A percentile compares a stretch with the other conserved stretches of the same genome.
Evolutionary conservation across 2,329 filamentous ascomycete genomes (phyloP).

Genomic region (Ceratocystis alfenasii): DNA sequence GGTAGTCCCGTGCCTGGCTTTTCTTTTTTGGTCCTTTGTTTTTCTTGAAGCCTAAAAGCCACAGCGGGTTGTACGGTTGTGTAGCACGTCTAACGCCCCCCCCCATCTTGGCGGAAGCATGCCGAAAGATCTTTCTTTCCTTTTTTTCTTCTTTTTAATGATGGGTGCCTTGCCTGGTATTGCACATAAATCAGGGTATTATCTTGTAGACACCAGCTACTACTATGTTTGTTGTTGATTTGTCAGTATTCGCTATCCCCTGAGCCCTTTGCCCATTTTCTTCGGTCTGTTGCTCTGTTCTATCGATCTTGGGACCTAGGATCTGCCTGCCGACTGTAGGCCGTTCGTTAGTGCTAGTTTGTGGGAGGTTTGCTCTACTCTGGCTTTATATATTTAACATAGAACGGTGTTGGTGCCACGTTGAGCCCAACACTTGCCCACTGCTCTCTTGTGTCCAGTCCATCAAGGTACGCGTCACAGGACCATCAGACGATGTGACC

Average conservation of each 20-base stretch:
- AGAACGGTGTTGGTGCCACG: no score
- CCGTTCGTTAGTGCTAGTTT: no score
- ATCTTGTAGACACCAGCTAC: neutral
- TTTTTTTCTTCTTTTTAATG: slow-evolving; percentile 2
- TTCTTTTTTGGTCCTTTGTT: neutral
- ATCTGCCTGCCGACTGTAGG: no score
- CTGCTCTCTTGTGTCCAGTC: no score
- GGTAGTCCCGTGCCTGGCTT: neutral
- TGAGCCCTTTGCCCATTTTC: no score
- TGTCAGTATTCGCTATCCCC: neutral
- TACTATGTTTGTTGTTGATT: neutral
- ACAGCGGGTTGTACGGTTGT: neutral
- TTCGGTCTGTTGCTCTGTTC: no score
- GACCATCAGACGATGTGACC: no score
- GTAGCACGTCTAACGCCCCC: neutral
- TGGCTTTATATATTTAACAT: no score
- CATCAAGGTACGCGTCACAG: no score
- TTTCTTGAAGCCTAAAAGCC: neutral
- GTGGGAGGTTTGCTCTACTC: no score
- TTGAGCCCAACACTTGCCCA: no score
- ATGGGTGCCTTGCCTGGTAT: neutral
- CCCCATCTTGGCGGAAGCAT: neutral
- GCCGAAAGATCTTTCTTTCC: slow-evolving; percentile 1
- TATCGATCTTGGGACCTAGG: no score
- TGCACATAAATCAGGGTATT: neutral